Evolutionary conservation across 768 basidiomycete species (phyloP).

Genomic region (Thelephora aurantiotincta): DNA sequence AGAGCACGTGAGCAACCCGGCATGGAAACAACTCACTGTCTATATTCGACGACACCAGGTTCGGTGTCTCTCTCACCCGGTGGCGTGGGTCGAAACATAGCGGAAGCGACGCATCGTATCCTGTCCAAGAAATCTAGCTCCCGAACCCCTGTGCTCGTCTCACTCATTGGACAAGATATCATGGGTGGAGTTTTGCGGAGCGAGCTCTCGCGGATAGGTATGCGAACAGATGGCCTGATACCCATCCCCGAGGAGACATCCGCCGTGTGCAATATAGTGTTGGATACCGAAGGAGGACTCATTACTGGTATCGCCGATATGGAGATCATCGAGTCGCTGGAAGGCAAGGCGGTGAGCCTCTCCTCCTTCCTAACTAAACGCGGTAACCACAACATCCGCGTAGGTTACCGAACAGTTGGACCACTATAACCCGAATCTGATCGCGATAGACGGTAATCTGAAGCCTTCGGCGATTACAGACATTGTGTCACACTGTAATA

Average conservation of each 20-base stretch:
- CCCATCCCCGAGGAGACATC: constrained; percentile 28
- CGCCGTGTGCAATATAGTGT: constrained; percentile 77
- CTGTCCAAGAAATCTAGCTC: constrained; percentile 20
- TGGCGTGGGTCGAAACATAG: constrained; percentile 91
- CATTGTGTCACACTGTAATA: constrained; percentile 37
- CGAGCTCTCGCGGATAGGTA: constrained; percentile 46
- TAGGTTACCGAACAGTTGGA: constrained; percentile 41
- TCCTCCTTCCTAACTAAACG: neutral
- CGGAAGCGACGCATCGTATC: constrained; percentile 74
- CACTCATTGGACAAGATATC: constrained; percentile 63
- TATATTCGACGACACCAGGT: constrained; percentile 71
- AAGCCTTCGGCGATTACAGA: constrained; percentile 34
- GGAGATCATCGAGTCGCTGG: constrained; percentile 44
- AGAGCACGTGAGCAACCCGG: constrained; percentile 24
- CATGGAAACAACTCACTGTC: constrained; percentile 8
- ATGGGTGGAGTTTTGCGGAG: constrained; percentile 56
- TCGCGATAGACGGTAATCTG: constrained; percentile 72
- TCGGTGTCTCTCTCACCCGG: constrained; percentile 59
- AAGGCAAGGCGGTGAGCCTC: constrained; percentile 27
- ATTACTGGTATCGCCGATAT: constrained; percentile 90
- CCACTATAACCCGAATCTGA: constrained; percentile 34
- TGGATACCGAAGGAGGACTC: constrained; percentile 59
- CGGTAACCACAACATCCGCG: neutral
- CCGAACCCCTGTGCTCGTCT: constrained; percentile 43
- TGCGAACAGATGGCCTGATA: constrained; percentile 75